These are phyloP conservation scores for Helotiales sp. DNA, from an alignment of 2,329 filamentous ascomycete genomes.

Conservation along the genomic window DNA sequence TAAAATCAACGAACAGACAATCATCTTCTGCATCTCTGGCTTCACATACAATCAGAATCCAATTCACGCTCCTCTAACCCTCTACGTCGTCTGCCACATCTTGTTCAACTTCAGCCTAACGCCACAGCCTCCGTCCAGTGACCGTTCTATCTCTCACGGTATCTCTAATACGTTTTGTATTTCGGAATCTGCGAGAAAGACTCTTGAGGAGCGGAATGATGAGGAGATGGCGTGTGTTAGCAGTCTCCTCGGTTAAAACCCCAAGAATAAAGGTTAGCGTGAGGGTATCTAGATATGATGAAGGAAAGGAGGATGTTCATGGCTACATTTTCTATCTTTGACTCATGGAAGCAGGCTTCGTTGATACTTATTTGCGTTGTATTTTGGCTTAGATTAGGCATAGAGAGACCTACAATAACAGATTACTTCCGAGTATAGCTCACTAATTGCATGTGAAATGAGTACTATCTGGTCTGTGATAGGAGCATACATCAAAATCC, in stretches of 20 bases:
- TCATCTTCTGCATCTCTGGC: slow-evolving; percentile 63
- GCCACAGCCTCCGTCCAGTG: slow-evolving; percentile 38
- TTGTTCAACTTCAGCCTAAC: slow-evolving; percentile 60
- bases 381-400: background rate
- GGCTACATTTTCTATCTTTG: background rate
- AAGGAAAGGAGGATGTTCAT: background rate
- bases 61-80: slow-evolving; percentile 52
- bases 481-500: too few species aligned
- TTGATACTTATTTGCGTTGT: background rate
- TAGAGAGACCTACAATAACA: background rate
- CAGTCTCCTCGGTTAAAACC: too few species aligned
- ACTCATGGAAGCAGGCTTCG: background rate
- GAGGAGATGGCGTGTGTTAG: slow-evolving; percentile 40
- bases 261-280: background rate
- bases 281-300: too few species aligned
- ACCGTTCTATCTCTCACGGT: slow-evolving; percentile 37
- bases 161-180: slow-evolving; percentile 63
- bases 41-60: slow-evolving; percentile 55
- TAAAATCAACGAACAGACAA: slow-evolving; percentile 38
- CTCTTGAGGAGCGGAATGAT: slow-evolving; percentile 68
- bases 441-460: background rate
- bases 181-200: slow-evolving; percentile 74
- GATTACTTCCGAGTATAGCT: background rate
- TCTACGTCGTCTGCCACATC: slow-evolving; percentile 66
- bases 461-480: too few species aligned